Evolutionary conservation across 768 basidiomycete species (phyloP), one percentile per base, ranked within the genome.

Genomic region (Psilocybe cubensis): DNA sequence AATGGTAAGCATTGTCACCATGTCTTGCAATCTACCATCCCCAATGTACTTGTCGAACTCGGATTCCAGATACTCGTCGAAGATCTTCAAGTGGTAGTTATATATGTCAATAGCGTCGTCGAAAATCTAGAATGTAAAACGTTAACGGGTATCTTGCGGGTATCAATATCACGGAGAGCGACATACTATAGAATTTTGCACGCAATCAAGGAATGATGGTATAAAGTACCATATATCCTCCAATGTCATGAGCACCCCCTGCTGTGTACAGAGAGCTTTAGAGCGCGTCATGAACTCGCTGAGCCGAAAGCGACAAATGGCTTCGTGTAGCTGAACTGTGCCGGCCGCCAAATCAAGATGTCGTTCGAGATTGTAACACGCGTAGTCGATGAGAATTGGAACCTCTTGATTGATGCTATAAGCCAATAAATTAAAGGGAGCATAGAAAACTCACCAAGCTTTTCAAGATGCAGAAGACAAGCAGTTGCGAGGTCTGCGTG

Each of bases 141-240:
- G 6, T 38, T 38, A 38, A 38, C 14, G 14, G 4, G 0, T 38
- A 2, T 38, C 14, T 38, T 10, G 12, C 7, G n/a, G n/a, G n/a
- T n/a, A 35, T 23, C 10, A 17, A 23, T 23, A 28, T 3, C 21
- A 21, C 12, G n/a, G 8, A 33, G 8, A 20, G 17, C 2, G 17
- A 47, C 52, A 35, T 3, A 54, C 58, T 1, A 51, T 21, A 3
- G 47, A 43, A 24, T 59, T 59, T 21, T 44, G 46, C 3, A 59
- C 28, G 24, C 58, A 59, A 28, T 44, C 44, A 28, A 59, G 55
- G 17, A 59, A 51, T 8, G 31, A 40, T 8, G 58, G 58, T 1
- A 45, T 35, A 11, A 55, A 59, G 21, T 54, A 59, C 58, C 58
- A 59, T 21, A 55, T 17, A 23, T 55, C 58, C 53, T 59, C 58